These are phyloP conservation scores for Nicotiana tomentosiformis DNA, from an alignment of 257 asterid genomes.

Conservation along the genomic window DNA sequence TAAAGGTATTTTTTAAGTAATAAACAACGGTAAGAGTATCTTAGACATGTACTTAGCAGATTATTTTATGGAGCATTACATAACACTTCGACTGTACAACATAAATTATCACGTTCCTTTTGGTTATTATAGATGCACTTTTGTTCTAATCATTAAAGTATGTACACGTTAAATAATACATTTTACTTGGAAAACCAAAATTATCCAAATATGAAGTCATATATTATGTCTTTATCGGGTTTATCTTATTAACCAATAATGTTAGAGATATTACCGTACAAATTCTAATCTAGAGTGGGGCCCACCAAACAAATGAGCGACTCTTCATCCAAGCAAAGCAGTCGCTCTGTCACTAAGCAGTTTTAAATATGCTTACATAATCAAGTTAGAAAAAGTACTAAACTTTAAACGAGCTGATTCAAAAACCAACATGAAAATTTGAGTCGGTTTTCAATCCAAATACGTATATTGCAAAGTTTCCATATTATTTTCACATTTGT, in stretches of 20 bases:
- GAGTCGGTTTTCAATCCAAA: background rate
- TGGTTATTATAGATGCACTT: background rate
- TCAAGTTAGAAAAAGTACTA: background rate
- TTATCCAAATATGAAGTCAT: background rate
- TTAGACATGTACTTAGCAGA: background rate
- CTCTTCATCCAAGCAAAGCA: background rate
- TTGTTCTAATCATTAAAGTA: conserved; percentile 2
- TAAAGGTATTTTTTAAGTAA: background rate
- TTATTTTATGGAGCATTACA: background rate
- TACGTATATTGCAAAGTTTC: background rate
- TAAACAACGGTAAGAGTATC: background rate
- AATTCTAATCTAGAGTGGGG: background rate
- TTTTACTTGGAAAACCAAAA: background rate
- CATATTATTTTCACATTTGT: background rate
- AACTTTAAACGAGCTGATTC: background rate
- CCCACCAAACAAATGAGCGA: background rate
- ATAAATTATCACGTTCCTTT: background rate
- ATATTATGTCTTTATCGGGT: background rate
- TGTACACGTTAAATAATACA: background rate
- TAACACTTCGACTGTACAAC: background rate
- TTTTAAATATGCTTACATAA: background rate
- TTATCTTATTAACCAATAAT: background rate
- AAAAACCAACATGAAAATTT: background rate
- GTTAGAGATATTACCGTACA: conserved; percentile 12
- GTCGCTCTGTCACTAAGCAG: background rate